A percentile compares a stretch with the other conserved stretches of the same genome.
These are phyloP conservation scores for Irpex sp. DNA, from an alignment of 1,284 basidiomycete species.

Conservation along the genomic window DNA sequence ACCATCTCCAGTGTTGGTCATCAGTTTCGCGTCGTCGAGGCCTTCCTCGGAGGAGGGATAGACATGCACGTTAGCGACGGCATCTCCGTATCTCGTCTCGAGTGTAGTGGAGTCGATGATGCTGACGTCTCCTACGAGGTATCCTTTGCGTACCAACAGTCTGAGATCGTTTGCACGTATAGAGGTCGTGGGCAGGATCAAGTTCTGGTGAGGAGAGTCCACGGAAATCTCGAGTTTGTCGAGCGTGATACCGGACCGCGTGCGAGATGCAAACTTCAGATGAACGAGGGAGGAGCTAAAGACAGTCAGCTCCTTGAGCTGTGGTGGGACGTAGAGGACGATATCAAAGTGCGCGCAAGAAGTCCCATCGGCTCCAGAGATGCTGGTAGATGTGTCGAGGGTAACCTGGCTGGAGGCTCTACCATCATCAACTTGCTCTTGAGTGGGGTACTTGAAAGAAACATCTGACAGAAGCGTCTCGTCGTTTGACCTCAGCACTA, in stretches of 20 bases:
- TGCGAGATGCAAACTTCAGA: conserved; percentile 39
- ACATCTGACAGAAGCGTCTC: conserved; percentile 35
- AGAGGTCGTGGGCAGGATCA: conserved; percentile 41
- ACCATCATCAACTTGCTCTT: conserved; percentile 27
- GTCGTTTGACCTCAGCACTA: conserved; percentile 43
- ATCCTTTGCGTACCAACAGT: conserved; percentile 50
- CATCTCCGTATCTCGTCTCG: conserved; percentile 47
- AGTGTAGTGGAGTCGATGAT: conserved; percentile 40
- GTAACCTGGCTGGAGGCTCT: conserved; percentile 34
- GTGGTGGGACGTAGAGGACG: conserved; percentile 44
- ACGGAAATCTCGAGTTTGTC: conserved; percentile 44
- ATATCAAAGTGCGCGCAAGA: conserved; percentile 55
- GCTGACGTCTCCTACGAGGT: conserved; percentile 54
- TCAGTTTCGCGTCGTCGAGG: conserved; percentile 34
- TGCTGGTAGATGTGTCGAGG: conserved; percentile 25
- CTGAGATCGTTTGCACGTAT: conserved; percentile 36
- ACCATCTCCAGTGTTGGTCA: conserved; percentile 45
- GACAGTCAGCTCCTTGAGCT: conserved; percentile 43
- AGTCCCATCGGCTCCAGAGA: background rate
- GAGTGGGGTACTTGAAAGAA: conserved; percentile 29
- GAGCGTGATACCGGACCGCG: conserved; percentile 36
- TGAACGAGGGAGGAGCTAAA: conserved; percentile 39
- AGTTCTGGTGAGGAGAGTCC: conserved; percentile 29
- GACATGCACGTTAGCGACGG: conserved; percentile 45
- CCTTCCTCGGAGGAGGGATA: conserved; percentile 32